These are phyloP conservation scores for Talaromyces amestolkiae DNA, from an alignment of 2,329 filamentous ascomycete genomes.

Conservation along the genomic window DNA sequence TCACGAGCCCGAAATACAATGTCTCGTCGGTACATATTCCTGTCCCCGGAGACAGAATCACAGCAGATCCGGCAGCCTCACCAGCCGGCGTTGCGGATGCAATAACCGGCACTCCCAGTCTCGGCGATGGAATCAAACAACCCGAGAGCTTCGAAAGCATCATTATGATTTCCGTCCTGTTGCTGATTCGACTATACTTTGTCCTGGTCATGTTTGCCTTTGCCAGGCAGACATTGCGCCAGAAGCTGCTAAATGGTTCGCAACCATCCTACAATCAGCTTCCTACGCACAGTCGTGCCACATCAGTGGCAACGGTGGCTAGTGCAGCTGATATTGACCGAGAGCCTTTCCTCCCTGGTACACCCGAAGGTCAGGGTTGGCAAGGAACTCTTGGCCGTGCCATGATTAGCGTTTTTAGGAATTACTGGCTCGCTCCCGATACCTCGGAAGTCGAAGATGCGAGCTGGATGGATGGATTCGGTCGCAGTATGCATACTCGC, in stretches of 20 bases:
- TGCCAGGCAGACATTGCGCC: conserved; percentile 71
- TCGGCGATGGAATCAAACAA: conserved; percentile 65
- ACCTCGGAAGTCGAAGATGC: conserved; percentile 53
- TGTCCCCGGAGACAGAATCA: conserved; percentile 52
- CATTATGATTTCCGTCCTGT: conserved; percentile 69
- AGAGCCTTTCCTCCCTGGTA: conserved; percentile 67
- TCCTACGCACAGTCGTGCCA: conserved; percentile 43
- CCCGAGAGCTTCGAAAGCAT: conserved; percentile 72
- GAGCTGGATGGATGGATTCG: conserved; percentile 66
- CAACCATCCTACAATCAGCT: conserved; percentile 39
- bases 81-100: conserved; percentile 33
- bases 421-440: conserved; percentile 71
- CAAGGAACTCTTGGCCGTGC: conserved; percentile 72
- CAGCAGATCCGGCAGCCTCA: conserved; percentile 34
- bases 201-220: conserved; percentile 79
- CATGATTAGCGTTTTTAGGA: conserved; percentile 70
- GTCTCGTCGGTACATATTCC: conserved; percentile 57
- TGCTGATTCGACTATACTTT: conserved; percentile 77
- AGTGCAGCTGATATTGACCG: conserved; percentile 50
- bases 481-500: conserved; percentile 42
- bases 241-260: conserved; percentile 59
- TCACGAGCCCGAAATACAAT: conserved; percentile 63
- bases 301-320: conserved; percentile 49
- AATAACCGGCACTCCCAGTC: conserved; percentile 38
- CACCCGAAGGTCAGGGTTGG: conserved; percentile 76